Evolutionary conservation across 768 basidiomycete species (phyloP), one percentile per base, ranked within the genome.

Genomic region (Suillus weaverae): DNA sequence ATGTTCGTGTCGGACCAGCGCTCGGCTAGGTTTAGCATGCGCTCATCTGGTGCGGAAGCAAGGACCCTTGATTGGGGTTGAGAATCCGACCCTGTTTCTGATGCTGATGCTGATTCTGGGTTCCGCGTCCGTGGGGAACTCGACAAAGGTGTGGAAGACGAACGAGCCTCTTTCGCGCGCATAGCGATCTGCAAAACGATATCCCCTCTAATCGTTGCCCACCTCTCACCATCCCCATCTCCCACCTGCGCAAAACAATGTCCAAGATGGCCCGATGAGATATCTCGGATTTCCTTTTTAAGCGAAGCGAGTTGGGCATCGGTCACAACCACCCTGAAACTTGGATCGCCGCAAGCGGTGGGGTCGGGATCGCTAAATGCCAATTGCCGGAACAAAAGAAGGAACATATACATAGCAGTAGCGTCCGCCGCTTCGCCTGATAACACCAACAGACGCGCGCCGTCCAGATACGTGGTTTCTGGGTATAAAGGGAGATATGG

Each of bases 381-480:
- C 68, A 94, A 84, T 72, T 94, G 90, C 48, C 92, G 87, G 73
- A 88, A 94, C 26, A 94, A 86, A 70, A 95, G 80, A 41, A 93
- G 80, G 69, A 94, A 86, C 86, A 95, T 89, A 77, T 90, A 92
- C 60, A 93, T 77, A 53, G 89, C 85, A 22, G 86, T 86, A 50
- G 89, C 80, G 70, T 96, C 94, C 35, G 86, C 83, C 0, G 89
- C 88, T 65, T 97, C 95, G 48, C 85, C 80, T 68, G 85, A 85
- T 66, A 94, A 83, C 30, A 81, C 81, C 32, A 83, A 75, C 13
- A 95, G 79, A 35, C 94, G 90, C 50, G 85, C 78, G 64, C 83
- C 85, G 79, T 95, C 94, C 61, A 96, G 86, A 74, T 91, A 91
- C 5, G 88, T 80, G 5, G 92, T 93, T 78, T 95, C 94, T 6